Conservation (phyloP, 2,329 filamentous ascomycete genomes). For the Bimuria novae-zelandiae region DNA sequence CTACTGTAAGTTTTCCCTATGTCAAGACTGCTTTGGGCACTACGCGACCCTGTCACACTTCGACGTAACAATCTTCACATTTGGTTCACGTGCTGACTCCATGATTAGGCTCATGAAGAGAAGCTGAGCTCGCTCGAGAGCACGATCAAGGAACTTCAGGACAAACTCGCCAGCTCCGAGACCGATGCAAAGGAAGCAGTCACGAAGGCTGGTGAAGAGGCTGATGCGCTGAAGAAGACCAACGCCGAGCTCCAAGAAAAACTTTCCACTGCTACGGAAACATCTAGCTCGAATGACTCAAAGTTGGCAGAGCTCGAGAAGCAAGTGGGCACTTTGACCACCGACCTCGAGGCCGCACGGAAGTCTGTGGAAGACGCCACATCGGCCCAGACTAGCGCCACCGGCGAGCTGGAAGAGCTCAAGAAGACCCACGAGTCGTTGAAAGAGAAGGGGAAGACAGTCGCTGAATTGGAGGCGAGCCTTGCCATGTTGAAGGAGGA, state of each 20-base stretch:
- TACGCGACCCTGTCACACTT: neutral
- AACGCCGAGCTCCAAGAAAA: constrained; percentile 3
- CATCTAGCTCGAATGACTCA: constrained; percentile 1
- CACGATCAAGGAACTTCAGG: neutral
- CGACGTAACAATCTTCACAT: too few species aligned
- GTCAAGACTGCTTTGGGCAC: neutral
- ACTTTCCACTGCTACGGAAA: neutral
- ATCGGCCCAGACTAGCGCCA: neutral
- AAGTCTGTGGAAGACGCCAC: neutral
- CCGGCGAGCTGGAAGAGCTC: constrained; percentile 3
- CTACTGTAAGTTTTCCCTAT: neutral
- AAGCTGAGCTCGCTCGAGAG: neutral
- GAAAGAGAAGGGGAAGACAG: neutral
- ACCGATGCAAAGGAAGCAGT: too few species aligned
- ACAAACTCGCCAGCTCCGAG: neutral
- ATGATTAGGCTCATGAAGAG: neutral
- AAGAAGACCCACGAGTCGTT: neutral
- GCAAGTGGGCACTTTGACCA: neutral
- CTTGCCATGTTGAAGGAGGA: constrained; percentile 1
- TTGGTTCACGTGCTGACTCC: too few species aligned
- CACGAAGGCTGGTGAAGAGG: constrained; percentile 4
- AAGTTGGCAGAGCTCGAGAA: neutral
- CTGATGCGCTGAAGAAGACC: constrained; percentile 1
- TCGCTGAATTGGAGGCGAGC: constrained; percentile 41
- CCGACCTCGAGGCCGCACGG: neutral